Evolutionary conservation across 306 rosid genomes (phyloP).

Genomic region (Rosa lucieae): DNA sequence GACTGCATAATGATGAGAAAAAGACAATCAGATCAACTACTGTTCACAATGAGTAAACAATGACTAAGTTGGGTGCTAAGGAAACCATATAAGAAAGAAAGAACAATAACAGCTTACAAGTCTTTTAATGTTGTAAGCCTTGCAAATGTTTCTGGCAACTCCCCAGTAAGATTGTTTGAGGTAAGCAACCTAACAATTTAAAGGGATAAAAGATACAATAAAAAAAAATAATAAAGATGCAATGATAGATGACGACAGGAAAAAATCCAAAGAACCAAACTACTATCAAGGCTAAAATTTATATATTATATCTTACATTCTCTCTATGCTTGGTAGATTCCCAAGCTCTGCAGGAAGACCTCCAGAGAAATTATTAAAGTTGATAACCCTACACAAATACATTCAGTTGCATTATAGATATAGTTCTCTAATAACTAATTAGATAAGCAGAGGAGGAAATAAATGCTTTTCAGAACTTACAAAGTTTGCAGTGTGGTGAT

Average conservation of each 20-base stretch:
- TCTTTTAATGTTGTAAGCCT: constrained; percentile 43
- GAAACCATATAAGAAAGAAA: neutral
- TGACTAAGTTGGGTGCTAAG: no score
- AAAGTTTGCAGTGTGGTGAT: constrained; percentile 55
- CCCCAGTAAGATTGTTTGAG: constrained; percentile 69
- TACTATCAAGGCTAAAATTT: neutral
- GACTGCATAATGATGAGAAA: constrained; percentile 43
- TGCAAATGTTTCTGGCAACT: constrained; percentile 53
- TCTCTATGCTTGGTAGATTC: constrained; percentile 30
- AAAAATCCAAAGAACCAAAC: neutral
- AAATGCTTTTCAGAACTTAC: constrained; percentile 40
- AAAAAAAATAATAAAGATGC: no score
- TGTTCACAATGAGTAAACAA: neutral
- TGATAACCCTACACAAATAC: no score
- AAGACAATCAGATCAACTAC: neutral
- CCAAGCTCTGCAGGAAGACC: no score
- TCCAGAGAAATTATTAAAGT: no score
- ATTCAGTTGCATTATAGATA: no score
- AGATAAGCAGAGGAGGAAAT: no score
- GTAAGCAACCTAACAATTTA: constrained; percentile 40
- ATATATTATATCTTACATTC: constrained; percentile 48
- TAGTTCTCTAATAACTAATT: no score
- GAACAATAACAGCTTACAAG: constrained; percentile 45
- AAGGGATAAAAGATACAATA: no score
- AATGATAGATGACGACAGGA: neutral